These are phyloP conservation scores for Aspergillus carbonarius DNA, from an alignment of 2,329 filamentous ascomycete species.

Conservation along the genomic window DNA sequence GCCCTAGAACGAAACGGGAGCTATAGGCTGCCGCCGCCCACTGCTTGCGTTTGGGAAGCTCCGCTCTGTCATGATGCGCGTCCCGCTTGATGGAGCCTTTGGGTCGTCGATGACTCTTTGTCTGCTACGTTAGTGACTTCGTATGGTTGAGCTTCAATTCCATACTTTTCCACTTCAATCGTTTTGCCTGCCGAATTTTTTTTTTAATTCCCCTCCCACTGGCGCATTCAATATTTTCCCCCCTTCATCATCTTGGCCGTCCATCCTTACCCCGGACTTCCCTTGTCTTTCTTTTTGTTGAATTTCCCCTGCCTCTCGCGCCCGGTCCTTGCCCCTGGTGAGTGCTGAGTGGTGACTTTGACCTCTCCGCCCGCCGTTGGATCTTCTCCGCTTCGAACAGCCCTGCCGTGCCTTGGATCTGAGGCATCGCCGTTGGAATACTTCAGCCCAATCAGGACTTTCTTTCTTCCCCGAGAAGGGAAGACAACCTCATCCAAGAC, in stretches of 20 bases:
- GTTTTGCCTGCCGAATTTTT: background rate
- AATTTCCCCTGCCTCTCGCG: slow-evolving; percentile 6
- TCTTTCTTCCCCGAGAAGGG: background rate
- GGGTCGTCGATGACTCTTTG: slow-evolving; percentile 5
- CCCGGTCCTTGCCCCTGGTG: slow-evolving; percentile 10
- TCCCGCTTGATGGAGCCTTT: slow-evolving; percentile 7
- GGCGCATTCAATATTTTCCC: background rate
- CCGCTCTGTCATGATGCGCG: slow-evolving; percentile 19
- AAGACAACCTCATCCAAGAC: background rate
- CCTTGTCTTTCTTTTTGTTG: slow-evolving; percentile 7
- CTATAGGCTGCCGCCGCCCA: slow-evolving; percentile 12
- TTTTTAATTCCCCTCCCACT: background rate
- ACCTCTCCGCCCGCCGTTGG: slow-evolving; percentile 24
- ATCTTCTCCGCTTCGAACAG: slow-evolving; percentile 22
- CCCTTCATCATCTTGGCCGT: background rate
- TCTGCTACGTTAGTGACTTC: slow-evolving; percentile 5
- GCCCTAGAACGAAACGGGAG: slow-evolving; percentile 12
- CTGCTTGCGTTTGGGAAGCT: slow-evolving; percentile 20
- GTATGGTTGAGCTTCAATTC: slow-evolving; percentile 1
- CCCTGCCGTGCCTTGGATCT: slow-evolving; percentile 19
- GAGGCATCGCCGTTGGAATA: slow-evolving; percentile 6
- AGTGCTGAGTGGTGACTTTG: background rate
- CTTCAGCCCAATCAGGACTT: background rate
- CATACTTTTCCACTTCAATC: background rate
- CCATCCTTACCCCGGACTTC: background rate